These are phyloP conservation scores for Fusarium sp. DNA, from an alignment of 2,329 filamentous ascomycete genomes.

Conservation along the genomic window DNA sequence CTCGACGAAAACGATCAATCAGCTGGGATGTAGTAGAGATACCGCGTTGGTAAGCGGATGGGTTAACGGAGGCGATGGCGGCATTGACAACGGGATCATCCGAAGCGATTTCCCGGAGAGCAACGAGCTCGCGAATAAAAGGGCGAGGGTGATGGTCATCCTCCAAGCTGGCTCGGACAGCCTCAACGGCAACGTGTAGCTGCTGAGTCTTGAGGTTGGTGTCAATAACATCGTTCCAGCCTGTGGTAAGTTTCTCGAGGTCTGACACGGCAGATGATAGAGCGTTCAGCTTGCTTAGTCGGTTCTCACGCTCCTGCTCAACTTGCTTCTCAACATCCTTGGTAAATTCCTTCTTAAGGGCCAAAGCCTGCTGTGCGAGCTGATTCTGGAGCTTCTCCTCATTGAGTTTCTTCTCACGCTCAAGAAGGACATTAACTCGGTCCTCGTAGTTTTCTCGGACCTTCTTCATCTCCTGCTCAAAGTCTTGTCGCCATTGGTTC, in stretches of 20 bases:
- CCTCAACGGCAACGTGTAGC: constrained; percentile 93
- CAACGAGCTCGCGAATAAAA: constrained; percentile 91
- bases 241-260: constrained; percentile 84
- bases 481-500: constrained; percentile 84
- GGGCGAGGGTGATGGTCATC: constrained; percentile 76
- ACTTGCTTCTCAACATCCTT: constrained; percentile 81
- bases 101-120: constrained; percentile 88
- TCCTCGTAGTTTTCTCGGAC: constrained; percentile 81
- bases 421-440: constrained; percentile 79
- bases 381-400: constrained; percentile 85
- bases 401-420: constrained; percentile 79
- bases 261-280: constrained; percentile 80
- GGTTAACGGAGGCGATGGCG: constrained; percentile 96
- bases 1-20: constrained; percentile 93
- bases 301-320: constrained; percentile 85
- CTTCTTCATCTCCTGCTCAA: constrained; percentile 83
- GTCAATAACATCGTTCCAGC: constrained; percentile 92
- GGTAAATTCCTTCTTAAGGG: constrained; percentile 85
- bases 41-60: constrained; percentile 89
- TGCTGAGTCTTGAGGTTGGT: constrained; percentile 93
- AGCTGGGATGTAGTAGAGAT: constrained; percentile 84
- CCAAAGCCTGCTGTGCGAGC: constrained; percentile 88
- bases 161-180: constrained; percentile 84
- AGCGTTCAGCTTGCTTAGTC: constrained; percentile 84
- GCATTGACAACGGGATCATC: constrained; percentile 88